Base-by-base conservation (phyloP, 352 stramenopile species). In the Phytophthora agathidicida region DNA sequence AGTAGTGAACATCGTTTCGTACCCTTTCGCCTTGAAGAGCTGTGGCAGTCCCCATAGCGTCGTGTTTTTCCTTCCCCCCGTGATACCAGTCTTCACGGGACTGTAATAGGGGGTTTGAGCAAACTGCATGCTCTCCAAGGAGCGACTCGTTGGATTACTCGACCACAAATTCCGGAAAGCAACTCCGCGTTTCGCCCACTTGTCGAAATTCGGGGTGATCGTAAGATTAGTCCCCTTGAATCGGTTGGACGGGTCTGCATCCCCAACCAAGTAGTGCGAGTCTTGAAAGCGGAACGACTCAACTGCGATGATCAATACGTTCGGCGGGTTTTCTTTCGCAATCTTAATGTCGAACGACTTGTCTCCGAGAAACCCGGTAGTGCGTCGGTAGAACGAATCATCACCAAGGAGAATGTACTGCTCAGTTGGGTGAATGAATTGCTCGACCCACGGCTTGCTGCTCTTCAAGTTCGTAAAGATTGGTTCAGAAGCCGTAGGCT, bases 101-200 rank as follows among this genome's bases (percentile, higher is more conserved):
- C 60, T 69, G 17, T 88, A 62, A 32, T 80, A 82, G 7, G 75
- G 61, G 11, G 83, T 42, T 42, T 88, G 75, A 0, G 57, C 78
- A 44, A 80, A 88, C 22, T 83, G 35, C 19, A 79, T 68, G 22
- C 73, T 84, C 33, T 86, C 75, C 5, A 88, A 20, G 2, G 78
- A 86, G 2, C 78, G 75, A 59, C 75, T 88, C 8, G 78, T 86
- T 10, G 64, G 68, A 46, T 60, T 79, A 22, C 71, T 86, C 3
- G 79, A 82, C 76, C 79, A 89, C 13, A 89, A 51, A 47, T 86
- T 89, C 24, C 61, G 62, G n/a, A 89, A 73, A 10, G 65, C 79
- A 9, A 89, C 63, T 20, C 74, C 74, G 20, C 71, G 73, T 39
- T 79, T 69, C 3, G 79, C 71, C 68, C 72, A 89, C 38, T 46